Percentiles rank a stretch among this genome's conserved stretches.
These are phyloP conservation scores for Colletotrichum cordylinicola DNA, from an alignment of 2,329 filamentous ascomycete species.

Conservation along the genomic window DNA sequence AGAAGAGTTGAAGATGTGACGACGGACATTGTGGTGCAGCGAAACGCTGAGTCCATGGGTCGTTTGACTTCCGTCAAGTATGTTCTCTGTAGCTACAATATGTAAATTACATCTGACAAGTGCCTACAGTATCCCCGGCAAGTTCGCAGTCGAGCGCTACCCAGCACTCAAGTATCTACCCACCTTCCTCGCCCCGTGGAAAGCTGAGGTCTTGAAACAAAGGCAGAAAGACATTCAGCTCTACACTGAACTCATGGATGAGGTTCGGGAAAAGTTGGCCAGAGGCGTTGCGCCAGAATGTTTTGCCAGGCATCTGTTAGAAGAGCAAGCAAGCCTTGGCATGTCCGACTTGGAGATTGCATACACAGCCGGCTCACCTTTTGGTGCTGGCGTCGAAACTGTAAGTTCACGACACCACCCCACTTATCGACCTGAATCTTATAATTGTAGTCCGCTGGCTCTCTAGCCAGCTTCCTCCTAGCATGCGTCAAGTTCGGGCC, in stretches of 20 bases:
- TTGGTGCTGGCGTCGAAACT: constrained; percentile 50
- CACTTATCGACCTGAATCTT: background rate
- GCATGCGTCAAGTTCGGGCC: constrained; percentile 58
- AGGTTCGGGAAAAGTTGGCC: constrained; percentile 39
- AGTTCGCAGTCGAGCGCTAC: constrained; percentile 46
- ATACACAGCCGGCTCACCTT: constrained; percentile 49
- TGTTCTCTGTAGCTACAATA: background rate
- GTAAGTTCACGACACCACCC: constrained; percentile 26
- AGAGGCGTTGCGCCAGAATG: constrained; percentile 39
- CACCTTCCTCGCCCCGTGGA: constrained; percentile 43
- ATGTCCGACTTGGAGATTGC: constrained; percentile 49
- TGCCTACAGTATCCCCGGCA: constrained; percentile 27
- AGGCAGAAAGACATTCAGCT: constrained; percentile 36
- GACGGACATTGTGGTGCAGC: constrained; percentile 40
- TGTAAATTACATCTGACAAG: background rate
- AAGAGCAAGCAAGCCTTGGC: constrained; percentile 43
- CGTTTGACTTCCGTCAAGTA: constrained; percentile 49
- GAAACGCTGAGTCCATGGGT: constrained; percentile 47
- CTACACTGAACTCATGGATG: constrained; percentile 44
- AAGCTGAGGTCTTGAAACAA: constrained; percentile 40
- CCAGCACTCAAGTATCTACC: constrained; percentile 44
- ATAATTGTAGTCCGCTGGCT: constrained; percentile 47
- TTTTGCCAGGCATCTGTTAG: constrained; percentile 48
- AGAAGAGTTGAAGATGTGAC: constrained; percentile 37
- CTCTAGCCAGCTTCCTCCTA: constrained; percentile 53